These are phyloP conservation scores for Cyberlindnera petersonii DNA, from an alignment of 805 yeast genomes.

Conservation along the genomic window DNA sequence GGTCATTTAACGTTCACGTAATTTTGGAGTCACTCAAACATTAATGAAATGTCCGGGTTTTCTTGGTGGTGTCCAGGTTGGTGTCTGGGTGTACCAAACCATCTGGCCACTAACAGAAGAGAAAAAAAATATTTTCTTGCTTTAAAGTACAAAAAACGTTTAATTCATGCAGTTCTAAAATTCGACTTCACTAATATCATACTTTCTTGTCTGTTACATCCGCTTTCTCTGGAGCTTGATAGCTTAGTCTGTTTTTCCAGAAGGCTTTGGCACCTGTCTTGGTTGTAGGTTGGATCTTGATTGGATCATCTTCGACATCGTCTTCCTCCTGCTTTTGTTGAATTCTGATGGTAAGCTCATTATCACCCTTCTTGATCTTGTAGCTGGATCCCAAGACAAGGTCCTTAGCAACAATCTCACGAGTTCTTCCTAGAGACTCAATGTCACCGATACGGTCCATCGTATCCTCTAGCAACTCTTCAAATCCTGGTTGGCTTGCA, in stretches of 20 bases:
- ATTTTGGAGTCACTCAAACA: no score
- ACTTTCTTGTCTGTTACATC: neutral
- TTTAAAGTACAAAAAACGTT: no score
- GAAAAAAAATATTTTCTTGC: no score
- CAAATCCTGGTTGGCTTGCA: conserved; percentile 65
- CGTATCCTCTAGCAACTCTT: conserved; percentile 60
- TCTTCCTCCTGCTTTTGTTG: conserved; percentile 9
- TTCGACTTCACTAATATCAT: neutral
- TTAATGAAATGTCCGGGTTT: no score
- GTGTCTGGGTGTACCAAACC: no score
- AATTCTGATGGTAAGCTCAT: conserved; percentile 16
- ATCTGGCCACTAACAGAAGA: no score
- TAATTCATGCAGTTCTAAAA: no score
- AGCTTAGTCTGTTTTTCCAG: conserved; percentile 25
- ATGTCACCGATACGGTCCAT: conserved; percentile 67
- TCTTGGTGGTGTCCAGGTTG: no score
- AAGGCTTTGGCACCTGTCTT: conserved; percentile 21
- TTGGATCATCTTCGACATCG: conserved; percentile 23
- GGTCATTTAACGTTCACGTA: no score
- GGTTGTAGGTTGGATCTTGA: conserved; percentile 28
- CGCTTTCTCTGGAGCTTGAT: conserved; percentile 4
- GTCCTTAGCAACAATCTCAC: conserved; percentile 73
- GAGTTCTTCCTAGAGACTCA: conserved; percentile 72
- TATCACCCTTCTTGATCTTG: conserved; percentile 25
- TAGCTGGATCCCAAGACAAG: conserved; percentile 50